Base-by-base conservation (phyloP, 2,329 filamentous ascomycete genomes). In the Xylariales sp. region DNA sequence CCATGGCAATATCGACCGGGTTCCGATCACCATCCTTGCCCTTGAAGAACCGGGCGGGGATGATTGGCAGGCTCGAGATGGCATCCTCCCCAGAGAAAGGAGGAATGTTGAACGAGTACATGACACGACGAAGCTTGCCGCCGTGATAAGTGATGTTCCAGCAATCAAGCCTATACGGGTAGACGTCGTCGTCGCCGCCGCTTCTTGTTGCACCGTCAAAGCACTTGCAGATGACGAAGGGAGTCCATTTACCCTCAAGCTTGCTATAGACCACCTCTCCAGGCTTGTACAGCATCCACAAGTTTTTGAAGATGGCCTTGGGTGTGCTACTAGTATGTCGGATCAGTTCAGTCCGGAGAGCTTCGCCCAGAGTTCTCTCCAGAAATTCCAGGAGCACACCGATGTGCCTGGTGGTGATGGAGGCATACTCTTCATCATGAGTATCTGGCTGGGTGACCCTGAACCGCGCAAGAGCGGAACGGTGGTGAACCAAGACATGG, bases 221-320 rank as follows among this genome's bases (percentile, higher is more conserved):
- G 32, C 69, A 52, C 11, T 51, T 55, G 32, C 63, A 68, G 28
- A 73, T 57, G 10, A 72, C 57, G 42, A 61, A 68, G 0, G 69
- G 62, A 7, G 58, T 58, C 67, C 69, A 69, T 15, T 61, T 57
- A 29, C 61, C 58, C 40, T 66, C 54, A 16, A 57, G 52, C 45
- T 67, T 65, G 38, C 59, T 52, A 41, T 72, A 74, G 24, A 72
- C 52, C 27, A 73, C 57, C 41, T 65, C 57, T 0, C 70, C 69
- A 1, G 70, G 70, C 53, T 65, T 68, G 22, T 70, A 59, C 5
- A 72, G 56, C 29, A 72, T 54, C 68, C 70, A 74, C 42, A 70
- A 64, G 46, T 62, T 60, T 4, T 69, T 62, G 33, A 64, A 73
- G 2, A 69, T 72, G 10, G 68, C 66, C 27, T 58, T 62, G 1